Evolutionary conservation across 257 asterid genomes (phyloP).

Genomic region (Solanum dulcamara): DNA sequence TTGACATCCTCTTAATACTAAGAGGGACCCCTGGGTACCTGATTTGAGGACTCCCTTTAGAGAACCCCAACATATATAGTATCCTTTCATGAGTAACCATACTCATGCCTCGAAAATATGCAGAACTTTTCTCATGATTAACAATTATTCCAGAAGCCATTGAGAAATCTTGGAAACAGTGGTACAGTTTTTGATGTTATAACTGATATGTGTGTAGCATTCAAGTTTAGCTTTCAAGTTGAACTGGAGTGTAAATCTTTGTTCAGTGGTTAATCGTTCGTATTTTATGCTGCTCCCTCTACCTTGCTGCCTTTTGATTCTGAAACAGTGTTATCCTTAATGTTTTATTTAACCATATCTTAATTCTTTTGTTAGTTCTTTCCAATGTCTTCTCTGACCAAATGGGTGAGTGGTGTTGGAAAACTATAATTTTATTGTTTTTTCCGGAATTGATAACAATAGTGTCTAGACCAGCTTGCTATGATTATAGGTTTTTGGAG

Average conservation of each 20-base stretch:
- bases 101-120: not conserved
- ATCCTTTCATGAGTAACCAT: not conserved
- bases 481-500: not conserved
- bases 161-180: not conserved
- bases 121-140: not conserved
- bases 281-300: not conserved
- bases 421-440: not conserved
- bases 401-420: not conserved
- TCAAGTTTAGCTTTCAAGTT: not conserved
- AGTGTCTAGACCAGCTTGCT: not conserved
- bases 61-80: not conserved
- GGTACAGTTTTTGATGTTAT: not conserved
- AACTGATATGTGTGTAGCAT: not conserved
- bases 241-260: not conserved
- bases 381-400: not conserved
- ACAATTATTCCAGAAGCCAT: not conserved
- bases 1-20: not conserved
- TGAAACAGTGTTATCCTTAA: not conserved
- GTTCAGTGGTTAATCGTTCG: not conserved
- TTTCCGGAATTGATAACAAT: not conserved
- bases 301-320: not conserved
- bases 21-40: not conserved
- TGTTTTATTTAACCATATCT: not conserved
- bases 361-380: not conserved
- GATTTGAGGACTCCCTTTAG: not conserved